These are phyloP conservation scores for Pythium sp. DNA, from an alignment of 352 stramenopile genomes.

Conservation along the genomic window DNA sequence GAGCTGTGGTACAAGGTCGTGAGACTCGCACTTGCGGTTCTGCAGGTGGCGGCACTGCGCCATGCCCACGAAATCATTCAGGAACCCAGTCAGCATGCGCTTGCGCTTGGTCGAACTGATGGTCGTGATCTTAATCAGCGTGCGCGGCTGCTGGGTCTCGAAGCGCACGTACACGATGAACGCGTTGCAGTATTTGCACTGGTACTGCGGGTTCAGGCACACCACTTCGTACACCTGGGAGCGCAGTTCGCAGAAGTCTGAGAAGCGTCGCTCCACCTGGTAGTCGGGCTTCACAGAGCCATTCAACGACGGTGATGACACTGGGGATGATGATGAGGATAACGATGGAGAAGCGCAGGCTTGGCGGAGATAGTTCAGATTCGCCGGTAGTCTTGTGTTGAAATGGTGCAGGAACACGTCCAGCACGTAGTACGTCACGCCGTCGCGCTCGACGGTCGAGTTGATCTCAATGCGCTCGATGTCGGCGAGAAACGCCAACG, in stretches of 20 bases:
- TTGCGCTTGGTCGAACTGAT: constrained; percentile 39
- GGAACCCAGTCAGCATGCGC: constrained; percentile 41
- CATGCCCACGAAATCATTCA: constrained; percentile 48
- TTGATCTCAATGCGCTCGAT: constrained; percentile 19
- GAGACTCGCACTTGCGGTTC: constrained; percentile 38
- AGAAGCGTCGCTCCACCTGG: constrained; percentile 9
- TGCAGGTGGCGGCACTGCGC: constrained; percentile 43
- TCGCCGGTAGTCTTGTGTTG: constrained; percentile 5
- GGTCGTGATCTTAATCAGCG: constrained; percentile 33
- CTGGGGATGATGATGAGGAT: background rate
- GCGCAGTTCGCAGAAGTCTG: constrained; percentile 7
- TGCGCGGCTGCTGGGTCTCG: constrained; percentile 39
- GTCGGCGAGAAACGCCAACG: constrained; percentile 7
- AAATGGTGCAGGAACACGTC: constrained; percentile 15
- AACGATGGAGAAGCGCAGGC: background rate
- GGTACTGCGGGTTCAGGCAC: background rate
- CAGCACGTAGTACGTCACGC: constrained; percentile 16
- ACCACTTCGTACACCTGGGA: background rate
- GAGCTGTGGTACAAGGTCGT: constrained; percentile 41
- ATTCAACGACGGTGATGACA: background rate
- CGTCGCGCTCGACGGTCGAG: constrained; percentile 5
- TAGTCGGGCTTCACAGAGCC: background rate
- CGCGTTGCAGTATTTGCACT: constrained; percentile 8
- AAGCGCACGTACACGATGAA: constrained; percentile 24
- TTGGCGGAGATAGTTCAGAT: background rate